These are phyloP conservation scores for Tulasnella sp. DNA, from an alignment of 768 basidiomycete genomes.

Conservation along the genomic window DNA sequence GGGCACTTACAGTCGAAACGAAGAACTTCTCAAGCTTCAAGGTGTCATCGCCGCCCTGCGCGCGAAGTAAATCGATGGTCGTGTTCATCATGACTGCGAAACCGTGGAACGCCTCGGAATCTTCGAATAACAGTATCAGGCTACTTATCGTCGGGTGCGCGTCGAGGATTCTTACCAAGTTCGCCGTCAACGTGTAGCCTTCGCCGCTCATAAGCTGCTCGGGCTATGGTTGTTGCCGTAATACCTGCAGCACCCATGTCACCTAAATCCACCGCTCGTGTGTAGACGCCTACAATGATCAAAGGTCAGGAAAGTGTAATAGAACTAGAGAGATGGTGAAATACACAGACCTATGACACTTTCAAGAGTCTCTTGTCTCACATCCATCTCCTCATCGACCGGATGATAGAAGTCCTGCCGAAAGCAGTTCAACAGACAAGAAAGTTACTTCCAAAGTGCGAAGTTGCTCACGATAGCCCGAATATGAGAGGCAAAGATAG, in stretches of 20 bases:
- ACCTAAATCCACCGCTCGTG: constrained; percentile 43
- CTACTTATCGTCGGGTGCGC: no score
- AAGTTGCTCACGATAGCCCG: constrained; percentile 45
- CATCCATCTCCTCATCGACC: neutral
- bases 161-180: constrained; percentile 27
- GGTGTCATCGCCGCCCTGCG: constrained; percentile 59
- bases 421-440: no score
- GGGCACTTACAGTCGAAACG: constrained; percentile 52
- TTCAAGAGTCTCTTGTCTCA: neutral
- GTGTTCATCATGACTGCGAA: constrained; percentile 50
- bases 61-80: constrained; percentile 49
- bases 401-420: neutral
- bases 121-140: neutral
- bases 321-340: no score
- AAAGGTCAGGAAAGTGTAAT: no score
- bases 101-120: constrained; percentile 30
- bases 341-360: neutral
- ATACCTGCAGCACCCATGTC: constrained; percentile 29
- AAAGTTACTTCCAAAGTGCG: neutral
- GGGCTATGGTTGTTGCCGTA: constrained; percentile 22
- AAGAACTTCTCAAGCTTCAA: constrained; percentile 78
- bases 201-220: constrained; percentile 49
- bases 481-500: constrained; percentile 69
- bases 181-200: constrained; percentile 36
- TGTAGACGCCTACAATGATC: constrained; percentile 39